Percentiles rank a stretch among this genome's conserved stretches.
Conservation (phyloP, 2,329 filamentous ascomycete species). For the Trichoderma atroviride region DNA sequence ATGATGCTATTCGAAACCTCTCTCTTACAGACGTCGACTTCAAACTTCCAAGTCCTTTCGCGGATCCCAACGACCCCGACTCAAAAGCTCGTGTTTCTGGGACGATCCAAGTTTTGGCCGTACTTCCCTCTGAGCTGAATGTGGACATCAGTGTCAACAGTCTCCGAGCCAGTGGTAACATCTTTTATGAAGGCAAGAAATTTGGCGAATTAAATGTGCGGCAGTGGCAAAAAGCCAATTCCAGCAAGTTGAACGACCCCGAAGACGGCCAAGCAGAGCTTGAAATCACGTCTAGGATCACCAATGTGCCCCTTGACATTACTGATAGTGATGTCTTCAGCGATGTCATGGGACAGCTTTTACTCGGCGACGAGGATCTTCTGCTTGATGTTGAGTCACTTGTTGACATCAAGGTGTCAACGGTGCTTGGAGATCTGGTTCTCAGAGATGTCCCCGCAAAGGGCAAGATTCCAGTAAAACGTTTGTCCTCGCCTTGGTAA, state of each 20-base stretch:
- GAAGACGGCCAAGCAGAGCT: slow-evolving; percentile 63
- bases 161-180: slow-evolving; percentile 76
- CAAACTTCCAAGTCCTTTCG: slow-evolving; percentile 76
- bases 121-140: slow-evolving; percentile 82
- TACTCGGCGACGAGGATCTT: slow-evolving; percentile 74
- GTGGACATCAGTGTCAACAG: slow-evolving; percentile 77
- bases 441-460: slow-evolving; percentile 83
- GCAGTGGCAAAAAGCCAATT: slow-evolving; percentile 84
- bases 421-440: slow-evolving; percentile 77
- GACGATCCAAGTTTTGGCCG: slow-evolving; percentile 76
- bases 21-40: slow-evolving; percentile 85
- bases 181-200: slow-evolving; percentile 76
- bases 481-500: slow-evolving; percentile 70
- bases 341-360: slow-evolving; percentile 75
- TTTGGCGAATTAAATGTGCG: slow-evolving; percentile 78
- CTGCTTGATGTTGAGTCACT: slow-evolving; percentile 73
- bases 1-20: slow-evolving; percentile 84
- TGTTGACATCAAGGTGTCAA: slow-evolving; percentile 82
- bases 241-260: slow-evolving; percentile 63
- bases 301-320: slow-evolving; percentile 79
- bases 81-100: slow-evolving; percentile 80
- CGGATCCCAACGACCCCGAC: slow-evolving; percentile 72
- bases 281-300: slow-evolving; percentile 73
- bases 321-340: slow-evolving; percentile 78
- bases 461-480: slow-evolving; percentile 87